phyloP scores from a whole-genome alignment of 768 basidiomycete species.

The Phylloporus arenicola region DNA sequence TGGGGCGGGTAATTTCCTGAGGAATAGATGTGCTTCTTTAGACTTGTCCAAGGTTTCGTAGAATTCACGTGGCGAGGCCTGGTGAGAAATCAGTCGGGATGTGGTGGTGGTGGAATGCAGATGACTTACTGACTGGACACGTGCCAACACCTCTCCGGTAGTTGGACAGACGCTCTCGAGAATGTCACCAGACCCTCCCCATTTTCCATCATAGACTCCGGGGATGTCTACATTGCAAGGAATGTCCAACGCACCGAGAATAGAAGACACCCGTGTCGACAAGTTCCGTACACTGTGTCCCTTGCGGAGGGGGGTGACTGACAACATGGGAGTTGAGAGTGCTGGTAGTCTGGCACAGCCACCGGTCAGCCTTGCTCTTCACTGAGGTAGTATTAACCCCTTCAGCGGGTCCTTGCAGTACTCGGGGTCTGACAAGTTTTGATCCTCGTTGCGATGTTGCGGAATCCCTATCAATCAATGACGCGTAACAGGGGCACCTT shows the following conservation, averaged over 20 bases:
- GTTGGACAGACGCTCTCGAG: conserved; percentile 74
- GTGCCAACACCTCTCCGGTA: conserved; percentile 80
- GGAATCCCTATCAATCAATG: conserved; percentile 3
- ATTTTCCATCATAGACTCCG: conserved; percentile 80
- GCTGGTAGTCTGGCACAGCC: conserved; percentile 14
- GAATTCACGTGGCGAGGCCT: conserved; percentile 73
- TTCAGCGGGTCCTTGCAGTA: conserved; percentile 9
- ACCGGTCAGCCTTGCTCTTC: conserved; percentile 2
- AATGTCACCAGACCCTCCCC: conserved; percentile 71
- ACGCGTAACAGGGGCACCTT: conserved; percentile 21
- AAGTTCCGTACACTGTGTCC: conserved; percentile 35
- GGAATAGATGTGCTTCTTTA: conserved; percentile 63
- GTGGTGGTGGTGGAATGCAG: background rate
- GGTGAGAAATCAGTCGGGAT: conserved; percentile 9
- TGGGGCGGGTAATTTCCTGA: conserved; percentile 81
- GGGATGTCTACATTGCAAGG: conserved; percentile 47
- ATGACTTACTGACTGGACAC: conserved; percentile 57
- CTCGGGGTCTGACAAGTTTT: conserved; percentile 16
- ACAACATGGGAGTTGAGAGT: conserved; percentile 14
- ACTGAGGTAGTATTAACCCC: background rate
- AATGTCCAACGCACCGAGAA: conserved; percentile 64
- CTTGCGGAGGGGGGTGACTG: conserved; percentile 7
- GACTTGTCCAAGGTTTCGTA: conserved; percentile 62
- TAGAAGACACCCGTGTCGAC: conserved; percentile 64
- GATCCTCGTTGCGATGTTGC: conserved; percentile 27